Percentiles rank a stretch among this genome's conserved stretches.
Evolutionary conservation across 2,329 filamentous ascomycete species (phyloP).

Genomic region (Rasamsonia emersonii): DNA sequence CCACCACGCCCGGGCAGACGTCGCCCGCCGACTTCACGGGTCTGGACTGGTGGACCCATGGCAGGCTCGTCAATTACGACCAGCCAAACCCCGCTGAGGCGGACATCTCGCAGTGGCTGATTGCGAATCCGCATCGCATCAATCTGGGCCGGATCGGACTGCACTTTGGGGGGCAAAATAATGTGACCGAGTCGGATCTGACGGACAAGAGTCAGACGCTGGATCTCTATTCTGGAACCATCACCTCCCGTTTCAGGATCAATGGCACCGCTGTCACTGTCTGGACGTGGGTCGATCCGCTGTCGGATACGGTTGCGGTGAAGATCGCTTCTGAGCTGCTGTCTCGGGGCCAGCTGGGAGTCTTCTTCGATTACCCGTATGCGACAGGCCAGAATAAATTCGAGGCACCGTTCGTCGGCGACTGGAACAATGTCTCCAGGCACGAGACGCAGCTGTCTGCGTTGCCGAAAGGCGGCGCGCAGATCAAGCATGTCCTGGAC

Average conservation of each 20-base stretch:
- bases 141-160: slow-evolving; percentile 44
- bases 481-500: slow-evolving; percentile 38
- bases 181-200: slow-evolving; percentile 36
- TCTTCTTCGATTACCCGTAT: slow-evolving; percentile 48
- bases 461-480: slow-evolving; percentile 18
- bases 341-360: slow-evolving; percentile 27
- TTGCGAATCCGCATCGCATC: slow-evolving; percentile 45
- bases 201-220: slow-evolving; percentile 34
- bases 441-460: slow-evolving; percentile 38
- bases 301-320: slow-evolving; percentile 41
- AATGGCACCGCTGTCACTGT: slow-evolving; percentile 33
- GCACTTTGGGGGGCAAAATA: slow-evolving; percentile 31
- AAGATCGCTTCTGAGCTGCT: slow-evolving; percentile 37
- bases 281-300: slow-evolving; percentile 38
- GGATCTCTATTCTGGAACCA: slow-evolving; percentile 41
- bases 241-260: slow-evolving; percentile 38
- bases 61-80: slow-evolving; percentile 34
- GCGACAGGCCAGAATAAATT: slow-evolving; percentile 43
- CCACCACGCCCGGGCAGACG: slow-evolving; percentile 24
- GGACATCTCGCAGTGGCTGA: slow-evolving; percentile 45
- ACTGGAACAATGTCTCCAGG: slow-evolving; percentile 40
- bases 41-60: slow-evolving; percentile 38
- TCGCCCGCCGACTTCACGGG: slow-evolving; percentile 31
- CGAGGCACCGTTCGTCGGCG: slow-evolving; percentile 46
- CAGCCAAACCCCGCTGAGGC: slow-evolving; percentile 33